These are phyloP conservation scores for Mycena epipterygia DNA, from an alignment of 768 basidiomycete species.

Conservation along the genomic window DNA sequence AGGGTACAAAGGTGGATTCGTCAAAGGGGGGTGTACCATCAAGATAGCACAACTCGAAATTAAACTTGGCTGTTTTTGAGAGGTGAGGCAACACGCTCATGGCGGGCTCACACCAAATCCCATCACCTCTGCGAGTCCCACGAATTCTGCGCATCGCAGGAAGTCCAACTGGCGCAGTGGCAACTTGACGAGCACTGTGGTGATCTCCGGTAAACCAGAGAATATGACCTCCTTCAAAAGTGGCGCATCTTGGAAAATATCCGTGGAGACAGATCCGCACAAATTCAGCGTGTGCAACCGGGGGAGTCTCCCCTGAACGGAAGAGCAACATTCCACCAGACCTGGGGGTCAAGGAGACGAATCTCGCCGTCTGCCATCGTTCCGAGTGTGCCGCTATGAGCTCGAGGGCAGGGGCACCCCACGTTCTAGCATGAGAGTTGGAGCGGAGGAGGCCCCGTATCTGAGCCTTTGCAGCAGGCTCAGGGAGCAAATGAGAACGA, in stretches of 20 bases:
- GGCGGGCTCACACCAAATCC: neutral
- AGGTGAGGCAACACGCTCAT: neutral
- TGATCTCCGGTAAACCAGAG: neutral
- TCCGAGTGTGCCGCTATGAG: neutral
- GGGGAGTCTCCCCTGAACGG: neutral
- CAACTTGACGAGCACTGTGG: neutral
- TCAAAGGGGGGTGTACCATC: neutral
- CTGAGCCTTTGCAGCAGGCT: too few species aligned
- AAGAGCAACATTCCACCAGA: neutral
- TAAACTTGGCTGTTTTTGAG: neutral
- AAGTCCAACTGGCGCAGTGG: neutral
- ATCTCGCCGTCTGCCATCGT: neutral
- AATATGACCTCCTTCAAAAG: neutral
- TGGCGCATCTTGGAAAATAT: neutral
- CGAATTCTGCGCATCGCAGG: neutral
- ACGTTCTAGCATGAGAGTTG: too few species aligned
- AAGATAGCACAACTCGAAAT: neutral
- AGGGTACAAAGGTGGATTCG: neutral
- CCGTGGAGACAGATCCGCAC: neutral
- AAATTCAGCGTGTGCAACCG: neutral
- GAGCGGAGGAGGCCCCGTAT: too few species aligned
- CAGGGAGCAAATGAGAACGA: too few species aligned
- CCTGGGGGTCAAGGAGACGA: neutral
- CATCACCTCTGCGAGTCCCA: neutral
- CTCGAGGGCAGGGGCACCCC: neutral